Percentiles rank a stretch among this genome's conserved stretches.
These are phyloP conservation scores for Xylariaceae sp. DNA, from an alignment of 2,329 filamentous ascomycete species.

Conservation along the genomic window DNA sequence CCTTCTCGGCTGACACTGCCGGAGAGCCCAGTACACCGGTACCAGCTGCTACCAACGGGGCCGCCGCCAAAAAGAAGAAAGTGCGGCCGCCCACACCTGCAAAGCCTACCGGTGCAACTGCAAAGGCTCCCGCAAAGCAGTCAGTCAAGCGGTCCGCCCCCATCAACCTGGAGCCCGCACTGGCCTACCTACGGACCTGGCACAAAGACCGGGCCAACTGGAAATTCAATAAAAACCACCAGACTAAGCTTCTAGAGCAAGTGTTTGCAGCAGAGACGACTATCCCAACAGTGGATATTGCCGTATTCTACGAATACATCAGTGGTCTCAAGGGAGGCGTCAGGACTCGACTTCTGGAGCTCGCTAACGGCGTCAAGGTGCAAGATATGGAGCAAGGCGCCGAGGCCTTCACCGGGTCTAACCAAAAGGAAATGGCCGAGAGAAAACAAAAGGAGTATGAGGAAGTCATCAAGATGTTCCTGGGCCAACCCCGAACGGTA, in stretches of 20 bases:
- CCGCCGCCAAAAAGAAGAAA: conserved; percentile 24
- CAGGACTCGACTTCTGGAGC: conserved; percentile 63
- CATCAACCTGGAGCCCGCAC: conserved; percentile 58
- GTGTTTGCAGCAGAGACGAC: conserved; percentile 63
- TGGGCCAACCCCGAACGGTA: conserved; percentile 30
- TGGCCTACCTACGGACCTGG: conserved; percentile 76
- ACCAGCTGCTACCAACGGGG: conserved; percentile 24
- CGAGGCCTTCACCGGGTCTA: conserved; percentile 45
- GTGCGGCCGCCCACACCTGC: conserved; percentile 24
- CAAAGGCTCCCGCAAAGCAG: conserved; percentile 25
- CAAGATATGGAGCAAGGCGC: conserved; percentile 50
- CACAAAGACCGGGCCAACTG: conserved; percentile 65
- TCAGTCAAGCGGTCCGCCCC: conserved; percentile 26
- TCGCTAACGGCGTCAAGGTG: conserved; percentile 59
- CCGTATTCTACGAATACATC: conserved; percentile 72
- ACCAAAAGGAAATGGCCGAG: conserved; percentile 38
- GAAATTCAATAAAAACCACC: conserved; percentile 97
- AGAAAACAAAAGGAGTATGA: conserved; percentile 54
- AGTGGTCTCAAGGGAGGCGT: conserved; percentile 72
- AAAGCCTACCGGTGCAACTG: conserved; percentile 30
- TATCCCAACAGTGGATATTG: conserved; percentile 66
- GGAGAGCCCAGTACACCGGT: conserved; percentile 18
- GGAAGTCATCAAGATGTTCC: conserved; percentile 49
- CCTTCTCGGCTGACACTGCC: conserved; percentile 32
- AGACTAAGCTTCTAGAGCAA: conserved; percentile 80